Evolutionary conservation across 108 stramenopile species (phyloP).

Genomic region (Cyclotella cryptica): DNA sequence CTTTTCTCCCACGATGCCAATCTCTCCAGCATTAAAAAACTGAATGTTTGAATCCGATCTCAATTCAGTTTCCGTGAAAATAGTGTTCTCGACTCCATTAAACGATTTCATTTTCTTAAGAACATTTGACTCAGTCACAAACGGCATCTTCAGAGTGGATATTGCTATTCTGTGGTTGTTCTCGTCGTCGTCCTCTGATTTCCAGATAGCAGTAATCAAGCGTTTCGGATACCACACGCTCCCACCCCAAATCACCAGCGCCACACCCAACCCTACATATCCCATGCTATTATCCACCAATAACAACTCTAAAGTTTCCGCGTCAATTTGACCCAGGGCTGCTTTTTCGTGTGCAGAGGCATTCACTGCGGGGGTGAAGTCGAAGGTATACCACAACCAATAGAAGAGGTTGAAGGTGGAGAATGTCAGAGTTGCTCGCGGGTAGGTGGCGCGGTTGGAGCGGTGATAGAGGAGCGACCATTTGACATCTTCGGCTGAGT

Average conservation of each 20-base stretch:
- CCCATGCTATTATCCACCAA: slow-evolving; percentile 59
- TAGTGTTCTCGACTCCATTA: slow-evolving; percentile 24
- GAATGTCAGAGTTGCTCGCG: slow-evolving; percentile 40
- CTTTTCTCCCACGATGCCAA: slow-evolving; percentile 32
- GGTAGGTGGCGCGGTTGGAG: slow-evolving; percentile 39
- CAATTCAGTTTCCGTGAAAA: slow-evolving; percentile 41
- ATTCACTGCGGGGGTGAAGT: slow-evolving; percentile 60
- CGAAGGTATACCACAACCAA: slow-evolving; percentile 62
- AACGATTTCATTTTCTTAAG: slow-evolving; percentile 27
- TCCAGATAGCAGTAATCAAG: slow-evolving; percentile 55
- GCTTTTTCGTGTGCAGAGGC: slow-evolving; percentile 42
- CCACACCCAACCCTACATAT: slow-evolving; percentile 52
- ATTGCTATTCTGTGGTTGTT: slow-evolving; percentile 27
- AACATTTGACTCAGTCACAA: slow-evolving; percentile 37
- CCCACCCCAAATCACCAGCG: slow-evolving; percentile 35
- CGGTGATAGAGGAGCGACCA: slow-evolving; percentile 54
- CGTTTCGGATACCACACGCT: slow-evolving; percentile 37
- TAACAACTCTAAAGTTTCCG: slow-evolving; percentile 40
- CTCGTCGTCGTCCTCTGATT: slow-evolving; percentile 1
- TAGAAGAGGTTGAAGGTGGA: slow-evolving; percentile 54
- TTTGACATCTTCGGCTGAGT: neutral
- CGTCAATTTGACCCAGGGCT: slow-evolving; percentile 45
- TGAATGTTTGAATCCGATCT: slow-evolving; percentile 29
- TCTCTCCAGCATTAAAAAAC: slow-evolving; percentile 39
- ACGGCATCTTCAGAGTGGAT: slow-evolving; percentile 42